Percentiles rank a stretch among this genome's conserved stretches.
Evolutionary conservation across 225 moss, liverwort and hornwort genomes (phyloP).

Genomic region (Lunularia cruciata): DNA sequence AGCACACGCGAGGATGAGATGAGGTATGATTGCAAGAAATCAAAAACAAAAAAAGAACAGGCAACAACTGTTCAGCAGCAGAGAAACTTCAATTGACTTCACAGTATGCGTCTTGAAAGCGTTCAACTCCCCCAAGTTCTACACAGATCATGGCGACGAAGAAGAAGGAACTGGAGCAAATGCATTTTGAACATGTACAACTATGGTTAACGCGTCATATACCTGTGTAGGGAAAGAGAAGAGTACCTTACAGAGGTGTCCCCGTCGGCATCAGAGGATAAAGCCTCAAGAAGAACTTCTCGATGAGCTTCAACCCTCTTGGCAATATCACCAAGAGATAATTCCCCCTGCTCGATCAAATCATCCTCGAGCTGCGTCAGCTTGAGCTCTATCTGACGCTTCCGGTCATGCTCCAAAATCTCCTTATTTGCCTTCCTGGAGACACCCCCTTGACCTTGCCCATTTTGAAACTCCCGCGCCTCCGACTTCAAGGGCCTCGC

Average conservation of each 20-base stretch:
- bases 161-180: no score
- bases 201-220: no score
- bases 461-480: constrained; percentile 80
- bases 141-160: no score
- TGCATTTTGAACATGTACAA: no score
- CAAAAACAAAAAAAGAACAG: no score
- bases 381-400: constrained; percentile 91
- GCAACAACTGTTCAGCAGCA: no score
- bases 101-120: no score
- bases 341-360: constrained; percentile 79
- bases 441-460: constrained; percentile 89
- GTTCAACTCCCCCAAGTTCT: no score
- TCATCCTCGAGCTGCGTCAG: constrained; percentile 90
- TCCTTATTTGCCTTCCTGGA: constrained; percentile 90
- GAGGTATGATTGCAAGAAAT: no score
- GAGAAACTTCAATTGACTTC: no score
- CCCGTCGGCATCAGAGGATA: constrained; percentile 59
- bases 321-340: constrained; percentile 72
- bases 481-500: constrained; percentile 83
- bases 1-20: no score
- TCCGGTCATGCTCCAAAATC: constrained; percentile 91
- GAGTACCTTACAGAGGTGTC: constrained; percentile 16
- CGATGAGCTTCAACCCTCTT: constrained; percentile 72
- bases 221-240: neutral
- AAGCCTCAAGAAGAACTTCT: constrained; percentile 68